Evolutionary conservation across 257 asterid genomes (phyloP).

Genomic region (Cynanchum wilfordii): DNA sequence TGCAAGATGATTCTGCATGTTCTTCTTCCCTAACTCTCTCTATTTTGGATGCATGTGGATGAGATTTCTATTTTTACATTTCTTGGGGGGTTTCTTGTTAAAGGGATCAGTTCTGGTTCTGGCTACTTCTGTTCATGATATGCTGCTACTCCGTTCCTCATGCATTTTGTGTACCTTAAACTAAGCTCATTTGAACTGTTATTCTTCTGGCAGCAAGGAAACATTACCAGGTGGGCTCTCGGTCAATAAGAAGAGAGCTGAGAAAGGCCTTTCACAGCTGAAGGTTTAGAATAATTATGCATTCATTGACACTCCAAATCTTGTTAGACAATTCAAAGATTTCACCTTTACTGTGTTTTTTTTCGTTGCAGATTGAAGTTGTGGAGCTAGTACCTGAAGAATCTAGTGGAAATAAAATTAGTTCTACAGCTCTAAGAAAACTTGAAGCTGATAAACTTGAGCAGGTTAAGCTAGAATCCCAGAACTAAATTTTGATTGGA

Average conservation of each 20-base stretch:
- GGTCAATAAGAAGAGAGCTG: conserved; percentile 78
- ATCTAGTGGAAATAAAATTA: conserved; percentile 59
- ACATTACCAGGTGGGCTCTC: conserved; percentile 78
- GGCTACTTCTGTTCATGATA: neutral
- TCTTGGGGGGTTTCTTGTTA: neutral
- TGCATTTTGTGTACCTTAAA: neutral
- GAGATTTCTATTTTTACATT: neutral
- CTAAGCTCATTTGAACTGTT: conserved; percentile 23
- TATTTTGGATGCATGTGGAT: neutral
- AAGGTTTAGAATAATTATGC: conserved; percentile 35
- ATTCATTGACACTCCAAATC: neutral
- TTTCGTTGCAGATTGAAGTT: conserved; percentile 55
- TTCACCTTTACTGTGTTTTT: neutral
- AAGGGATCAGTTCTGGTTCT: neutral
- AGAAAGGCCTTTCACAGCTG: conserved; percentile 65
- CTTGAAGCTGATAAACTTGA: conserved; percentile 60
- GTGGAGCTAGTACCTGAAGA: conserved; percentile 74
- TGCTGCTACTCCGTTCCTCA: neutral
- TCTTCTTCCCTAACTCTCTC: neutral
- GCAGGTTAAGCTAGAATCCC: conserved; percentile 31
- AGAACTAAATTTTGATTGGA: conserved; percentile 17
- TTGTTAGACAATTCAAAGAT: neutral
- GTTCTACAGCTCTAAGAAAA: conserved; percentile 71
- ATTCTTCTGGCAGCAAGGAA: conserved; percentile 62
- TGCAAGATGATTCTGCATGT: neutral